Evolutionary conservation across 1,139 yeast species (phyloP).

Genomic region (Pichia terricola): DNA sequence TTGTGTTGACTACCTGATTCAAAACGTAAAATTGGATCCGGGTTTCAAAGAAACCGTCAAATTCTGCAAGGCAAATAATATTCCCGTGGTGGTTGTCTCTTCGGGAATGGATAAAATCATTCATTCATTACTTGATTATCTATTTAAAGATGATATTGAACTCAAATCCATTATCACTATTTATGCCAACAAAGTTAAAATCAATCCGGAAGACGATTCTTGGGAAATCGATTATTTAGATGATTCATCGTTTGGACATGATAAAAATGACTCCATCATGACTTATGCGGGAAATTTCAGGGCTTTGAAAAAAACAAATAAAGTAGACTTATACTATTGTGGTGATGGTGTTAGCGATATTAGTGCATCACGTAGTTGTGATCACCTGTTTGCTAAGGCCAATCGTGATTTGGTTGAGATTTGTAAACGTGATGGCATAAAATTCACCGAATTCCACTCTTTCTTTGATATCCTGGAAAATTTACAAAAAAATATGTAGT

Average conservation of each 20-base stretch:
- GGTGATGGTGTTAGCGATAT: constrained; percentile 97
- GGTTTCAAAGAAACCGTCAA: constrained; percentile 77
- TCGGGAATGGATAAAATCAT: constrained; percentile 93
- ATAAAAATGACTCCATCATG: constrained; percentile 35
- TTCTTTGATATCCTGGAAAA: constrained; percentile 58
- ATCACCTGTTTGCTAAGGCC: constrained; percentile 82
- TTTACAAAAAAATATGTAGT: too few relatives aligned
- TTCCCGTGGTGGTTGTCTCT: constrained; percentile 66
- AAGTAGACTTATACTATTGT: constrained; percentile 53
- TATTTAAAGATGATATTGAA: too few relatives aligned
- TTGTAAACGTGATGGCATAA: constrained; percentile 72
- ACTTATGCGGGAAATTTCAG: background rate
- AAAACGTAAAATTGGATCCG: constrained; percentile 70
- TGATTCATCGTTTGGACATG: constrained; percentile 87
- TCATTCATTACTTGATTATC: constrained; percentile 63
- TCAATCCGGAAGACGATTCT: constrained; percentile 26
- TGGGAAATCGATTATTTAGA: constrained; percentile 88
- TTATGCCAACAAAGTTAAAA: constrained; percentile 67
- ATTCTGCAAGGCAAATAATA: constrained; percentile 62
- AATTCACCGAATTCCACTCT: constrained; percentile 72
- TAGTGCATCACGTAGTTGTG: constrained; percentile 92
- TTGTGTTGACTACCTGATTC: constrained; percentile 58
- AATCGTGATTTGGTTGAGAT: constrained; percentile 84
- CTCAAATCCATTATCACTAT: constrained; percentile 69
- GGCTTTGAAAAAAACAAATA: background rate